These are phyloP conservation scores for Pugionium dolabratum DNA, from an alignment of 345 rosid species.

Conservation along the genomic window DNA sequence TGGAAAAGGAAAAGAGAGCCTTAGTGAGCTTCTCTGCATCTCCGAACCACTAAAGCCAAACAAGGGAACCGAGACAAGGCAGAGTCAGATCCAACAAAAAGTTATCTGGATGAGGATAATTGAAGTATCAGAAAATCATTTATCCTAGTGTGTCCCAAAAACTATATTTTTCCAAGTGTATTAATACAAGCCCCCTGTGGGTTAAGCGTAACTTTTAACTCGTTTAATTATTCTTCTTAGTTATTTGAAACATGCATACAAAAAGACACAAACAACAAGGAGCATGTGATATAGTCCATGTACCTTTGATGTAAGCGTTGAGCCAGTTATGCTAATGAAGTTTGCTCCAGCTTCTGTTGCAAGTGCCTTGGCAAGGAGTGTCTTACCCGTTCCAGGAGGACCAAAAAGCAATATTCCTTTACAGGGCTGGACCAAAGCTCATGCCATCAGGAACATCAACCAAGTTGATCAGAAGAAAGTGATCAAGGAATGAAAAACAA, in stretches of 20 bases:
- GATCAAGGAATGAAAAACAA: conserved; percentile 4
- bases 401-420: conserved; percentile 98
- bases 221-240: not conserved
- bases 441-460: not conserved
- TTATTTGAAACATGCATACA: conserved; percentile 23
- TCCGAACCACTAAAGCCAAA: conserved; percentile 85
- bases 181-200: not conserved
- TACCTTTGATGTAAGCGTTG: conserved; percentile 97
- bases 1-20: conserved; percentile 93
- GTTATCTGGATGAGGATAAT: not conserved
- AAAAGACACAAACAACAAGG: conserved; percentile 6
- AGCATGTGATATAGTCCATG: conserved; percentile 10
- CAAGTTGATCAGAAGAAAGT: no score
- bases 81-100: conserved; percentile 14
- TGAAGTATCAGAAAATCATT: not conserved
- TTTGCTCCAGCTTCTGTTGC: conserved; percentile 99
- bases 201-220: not conserved
- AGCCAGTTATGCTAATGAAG: conserved; percentile 96
- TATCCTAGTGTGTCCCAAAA: not conserved
- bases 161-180: not conserved
- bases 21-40: conserved; percentile 98
- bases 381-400: conserved; percentile 99
- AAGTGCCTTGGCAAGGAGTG: conserved; percentile 93
- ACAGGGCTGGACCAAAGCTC: conserved; percentile 61
- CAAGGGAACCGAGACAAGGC: conserved; percentile 22